Conservation (phyloP, 768 basidiomycete species). For the Lentinula guzmanii region DNA sequence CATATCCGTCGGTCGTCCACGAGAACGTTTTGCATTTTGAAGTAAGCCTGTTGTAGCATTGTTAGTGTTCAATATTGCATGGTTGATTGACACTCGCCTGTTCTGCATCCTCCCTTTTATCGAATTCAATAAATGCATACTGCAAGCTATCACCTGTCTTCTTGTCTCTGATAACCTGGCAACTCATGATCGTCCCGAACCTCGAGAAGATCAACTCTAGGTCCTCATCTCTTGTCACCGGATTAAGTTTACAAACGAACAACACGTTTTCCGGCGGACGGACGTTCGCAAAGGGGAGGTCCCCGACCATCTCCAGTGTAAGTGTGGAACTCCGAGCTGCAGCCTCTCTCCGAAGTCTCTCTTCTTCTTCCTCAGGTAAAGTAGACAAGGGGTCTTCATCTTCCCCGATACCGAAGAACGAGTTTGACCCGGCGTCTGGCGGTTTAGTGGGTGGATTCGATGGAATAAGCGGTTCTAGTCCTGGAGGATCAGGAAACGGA, state of each 20-base stretch:
- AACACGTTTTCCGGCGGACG: conserved; percentile 97
- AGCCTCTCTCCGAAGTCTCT: conserved; percentile 72
- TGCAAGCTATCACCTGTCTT: conserved; percentile 94
- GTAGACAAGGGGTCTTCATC: conserved; percentile 82
- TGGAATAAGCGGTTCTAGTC: conserved; percentile 50
- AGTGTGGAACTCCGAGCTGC: conserved; percentile 91
- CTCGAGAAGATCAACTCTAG: conserved; percentile 95
- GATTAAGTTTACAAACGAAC: conserved; percentile 98
- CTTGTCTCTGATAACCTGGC: conserved; percentile 96
- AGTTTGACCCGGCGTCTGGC: conserved; percentile 74
- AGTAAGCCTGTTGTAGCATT: conserved; percentile 66
- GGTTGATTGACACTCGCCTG: conserved; percentile 47
- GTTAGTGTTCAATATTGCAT: background rate
- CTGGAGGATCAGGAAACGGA: conserved; percentile 86
- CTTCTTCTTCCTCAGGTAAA: conserved; percentile 82
- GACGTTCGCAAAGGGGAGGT: conserved; percentile 96
- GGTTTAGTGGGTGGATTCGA: conserved; percentile 75
- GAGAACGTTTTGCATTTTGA: conserved; percentile 99
- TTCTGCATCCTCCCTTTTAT: conserved; percentile 88
- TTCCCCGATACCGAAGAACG: conserved; percentile 58
- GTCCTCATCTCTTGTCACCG: conserved; percentile 93
- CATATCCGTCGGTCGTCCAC: conserved; percentile 97
- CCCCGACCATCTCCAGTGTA: conserved; percentile 99
- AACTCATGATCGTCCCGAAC: conserved; percentile 94
- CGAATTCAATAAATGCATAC: conserved; percentile 99